Evolutionary conservation across 1,284 basidiomycete genomes (phyloP).

Genomic region (Anthracocystis setariae): DNA sequence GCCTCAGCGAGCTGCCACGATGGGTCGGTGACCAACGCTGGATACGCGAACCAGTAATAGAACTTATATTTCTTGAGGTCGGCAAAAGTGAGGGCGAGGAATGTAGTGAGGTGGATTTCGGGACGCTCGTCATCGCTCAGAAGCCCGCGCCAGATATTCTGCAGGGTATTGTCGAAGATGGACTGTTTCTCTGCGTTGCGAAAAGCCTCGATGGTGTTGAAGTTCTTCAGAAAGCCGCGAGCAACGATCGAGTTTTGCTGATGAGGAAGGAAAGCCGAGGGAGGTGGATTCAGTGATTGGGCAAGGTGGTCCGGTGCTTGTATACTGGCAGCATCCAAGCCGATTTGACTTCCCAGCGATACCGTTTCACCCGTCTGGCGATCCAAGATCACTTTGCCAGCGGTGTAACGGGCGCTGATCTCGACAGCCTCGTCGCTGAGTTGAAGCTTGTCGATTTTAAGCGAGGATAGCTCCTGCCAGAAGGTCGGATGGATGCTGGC

Average conservation of each 20-base stretch:
- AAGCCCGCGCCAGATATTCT: slow-evolving; percentile 36
- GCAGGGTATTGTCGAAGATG: slow-evolving; percentile 72
- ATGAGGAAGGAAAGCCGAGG: slow-evolving; percentile 71
- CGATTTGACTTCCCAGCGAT: slow-evolving; percentile 56
- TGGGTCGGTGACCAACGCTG: slow-evolving; percentile 76
- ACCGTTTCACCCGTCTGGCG: slow-evolving; percentile 73
- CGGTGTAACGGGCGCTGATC: slow-evolving; percentile 77
- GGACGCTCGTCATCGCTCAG: slow-evolving; percentile 27
- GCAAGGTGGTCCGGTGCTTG: slow-evolving; percentile 69
- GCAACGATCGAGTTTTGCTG: slow-evolving; percentile 4
- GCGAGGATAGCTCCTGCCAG: slow-evolving; percentile 87
- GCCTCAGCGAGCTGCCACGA: slow-evolving; percentile 74
- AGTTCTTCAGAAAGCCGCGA: slow-evolving; percentile 78
- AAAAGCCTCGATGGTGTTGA: slow-evolving; percentile 96
- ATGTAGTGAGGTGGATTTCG: slow-evolving; percentile 73
- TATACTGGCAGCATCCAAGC: slow-evolving; percentile 65
- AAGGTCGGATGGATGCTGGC: slow-evolving; percentile 89
- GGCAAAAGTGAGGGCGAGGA: slow-evolving; percentile 90
- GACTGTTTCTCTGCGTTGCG: slow-evolving; percentile 86
- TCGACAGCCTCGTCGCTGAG: slow-evolving; percentile 80
- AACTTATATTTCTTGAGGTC: slow-evolving; percentile 98
- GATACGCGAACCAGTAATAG: slow-evolving; percentile 98
- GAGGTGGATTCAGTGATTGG: slow-evolving; percentile 50
- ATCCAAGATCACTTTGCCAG: slow-evolving; percentile 79
- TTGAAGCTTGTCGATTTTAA: slow-evolving; percentile 90